These are phyloP conservation scores for Phlegmacium glaucopus DNA, from an alignment of 768 basidiomycete species.

Conservation along the genomic window DNA sequence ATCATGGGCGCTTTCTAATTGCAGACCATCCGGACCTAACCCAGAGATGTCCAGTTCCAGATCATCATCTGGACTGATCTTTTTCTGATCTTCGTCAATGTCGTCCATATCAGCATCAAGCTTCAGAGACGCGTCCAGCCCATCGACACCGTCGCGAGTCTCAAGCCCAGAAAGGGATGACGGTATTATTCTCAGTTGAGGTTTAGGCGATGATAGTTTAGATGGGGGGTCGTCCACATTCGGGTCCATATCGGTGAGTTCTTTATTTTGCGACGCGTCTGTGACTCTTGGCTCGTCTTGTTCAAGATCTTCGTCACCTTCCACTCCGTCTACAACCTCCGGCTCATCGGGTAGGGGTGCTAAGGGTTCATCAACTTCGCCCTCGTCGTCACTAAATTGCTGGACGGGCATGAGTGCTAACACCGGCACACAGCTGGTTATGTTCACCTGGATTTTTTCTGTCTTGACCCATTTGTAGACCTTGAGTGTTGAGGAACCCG, in stretches of 20 bases:
- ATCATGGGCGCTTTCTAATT: conserved; percentile 49
- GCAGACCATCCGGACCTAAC: conserved; percentile 63
- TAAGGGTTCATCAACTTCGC: conserved; percentile 72
- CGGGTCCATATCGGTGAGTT: conserved; percentile 26
- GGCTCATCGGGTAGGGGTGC: conserved; percentile 77
- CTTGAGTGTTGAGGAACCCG: conserved; percentile 55
- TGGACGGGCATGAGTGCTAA: conserved; percentile 25
- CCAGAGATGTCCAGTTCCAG: conserved; percentile 60
- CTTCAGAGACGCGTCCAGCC: conserved; percentile 48
- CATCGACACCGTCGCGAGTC: conserved; percentile 19
- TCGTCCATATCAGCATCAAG: conserved; percentile 44
- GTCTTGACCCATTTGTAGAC: conserved; percentile 80
- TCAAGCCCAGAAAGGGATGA: conserved; percentile 41
- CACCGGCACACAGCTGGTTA: background rate
- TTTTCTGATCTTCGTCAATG: conserved; percentile 34
- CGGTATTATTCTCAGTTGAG: conserved; percentile 56
- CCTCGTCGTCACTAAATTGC: conserved; percentile 90
- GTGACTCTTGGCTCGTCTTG: conserved; percentile 53
- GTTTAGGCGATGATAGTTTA: conserved; percentile 63
- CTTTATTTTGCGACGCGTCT: conserved; percentile 32
- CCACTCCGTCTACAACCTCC: conserved; percentile 70
- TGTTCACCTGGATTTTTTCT: conserved; percentile 68
- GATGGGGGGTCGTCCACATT: conserved; percentile 48
- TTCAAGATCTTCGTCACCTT: conserved; percentile 74
- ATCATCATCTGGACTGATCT: conserved; percentile 31